Conservation (phyloP, 345 rosid genomes). For the Diplotaxis tenuifolia region DNA sequence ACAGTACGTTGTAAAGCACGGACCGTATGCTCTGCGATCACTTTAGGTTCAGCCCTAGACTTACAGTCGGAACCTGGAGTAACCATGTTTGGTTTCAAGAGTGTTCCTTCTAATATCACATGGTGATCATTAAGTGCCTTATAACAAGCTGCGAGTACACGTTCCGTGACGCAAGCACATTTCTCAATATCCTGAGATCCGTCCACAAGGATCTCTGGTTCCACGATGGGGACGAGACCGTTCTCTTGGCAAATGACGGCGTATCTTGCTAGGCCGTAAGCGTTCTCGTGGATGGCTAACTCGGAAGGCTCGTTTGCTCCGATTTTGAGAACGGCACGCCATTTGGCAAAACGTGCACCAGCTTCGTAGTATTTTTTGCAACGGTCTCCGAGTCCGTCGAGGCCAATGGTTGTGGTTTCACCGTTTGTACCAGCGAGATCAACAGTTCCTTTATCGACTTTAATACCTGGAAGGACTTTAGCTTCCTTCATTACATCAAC, state of each 20-base stretch:
- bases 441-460: conserved; percentile 92
- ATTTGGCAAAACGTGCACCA: neutral
- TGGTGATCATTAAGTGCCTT: conserved; percentile 87
- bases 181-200: conserved; percentile 78
- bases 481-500: conserved; percentile 73
- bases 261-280: conserved; percentile 45
- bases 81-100: conserved; percentile 73
- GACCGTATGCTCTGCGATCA: conserved; percentile 70
- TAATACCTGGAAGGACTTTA: conserved; percentile 87
- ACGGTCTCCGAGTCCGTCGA: conserved; percentile 62
- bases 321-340: conserved; percentile 88
- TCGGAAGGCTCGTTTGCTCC: conserved; percentile 75
- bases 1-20: conserved; percentile 80
- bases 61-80: conserved; percentile 84
- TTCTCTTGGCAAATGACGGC: conserved; percentile 91
- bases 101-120: conserved; percentile 63
- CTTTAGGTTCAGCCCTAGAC: conserved; percentile 57
- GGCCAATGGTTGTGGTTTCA: conserved; percentile 91
- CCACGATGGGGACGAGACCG: conserved; percentile 91
- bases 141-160: conserved; percentile 90
- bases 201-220: conserved; percentile 91
- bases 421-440: conserved; percentile 83
- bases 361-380: neutral
- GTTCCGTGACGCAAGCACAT: conserved; percentile 79
- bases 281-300: conserved; percentile 38